A percentile compares a stretch with the other conserved stretches of the same genome.
Conservation (phyloP, 2,329 filamentous ascomycete species). For the Hymenoscyphus albidus region DNA sequence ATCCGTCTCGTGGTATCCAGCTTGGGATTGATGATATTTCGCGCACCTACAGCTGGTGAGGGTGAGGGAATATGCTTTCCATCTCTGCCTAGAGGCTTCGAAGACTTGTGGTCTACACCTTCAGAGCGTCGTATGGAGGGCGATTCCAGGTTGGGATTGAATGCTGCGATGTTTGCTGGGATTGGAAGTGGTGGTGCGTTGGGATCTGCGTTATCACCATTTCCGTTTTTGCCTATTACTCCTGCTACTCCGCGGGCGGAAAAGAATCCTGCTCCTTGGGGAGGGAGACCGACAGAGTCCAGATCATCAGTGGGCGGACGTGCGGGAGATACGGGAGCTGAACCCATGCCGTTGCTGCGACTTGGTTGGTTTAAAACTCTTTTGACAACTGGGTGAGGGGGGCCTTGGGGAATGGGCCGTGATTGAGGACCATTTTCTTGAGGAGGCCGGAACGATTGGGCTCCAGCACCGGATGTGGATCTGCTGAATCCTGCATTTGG, state of each 20-base stretch:
- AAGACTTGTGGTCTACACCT: conserved; percentile 75
- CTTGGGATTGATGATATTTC: conserved; percentile 48
- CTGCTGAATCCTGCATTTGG: conserved; percentile 31
- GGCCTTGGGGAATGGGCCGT: conserved; percentile 14
- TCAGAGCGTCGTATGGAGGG: conserved; percentile 87
- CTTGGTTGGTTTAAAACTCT: conserved; percentile 34
- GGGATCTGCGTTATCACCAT: conserved; percentile 47
- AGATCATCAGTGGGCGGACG: conserved; percentile 13
- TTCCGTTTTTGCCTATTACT: conserved; percentile 44
- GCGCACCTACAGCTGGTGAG: conserved; percentile 22
- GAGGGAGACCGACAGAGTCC: conserved; percentile 22
- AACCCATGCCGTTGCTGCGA: conserved; percentile 28
- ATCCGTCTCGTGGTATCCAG: conserved; percentile 54
- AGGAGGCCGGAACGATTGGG: conserved; percentile 20
- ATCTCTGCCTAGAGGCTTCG: conserved; percentile 63
- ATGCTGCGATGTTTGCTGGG: conserved; percentile 50
- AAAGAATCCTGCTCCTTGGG: conserved; percentile 53
- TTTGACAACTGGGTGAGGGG: conserved; percentile 19
- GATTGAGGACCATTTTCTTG: conserved; percentile 15
- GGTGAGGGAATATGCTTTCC: conserved; percentile 47
- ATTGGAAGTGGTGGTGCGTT: conserved; percentile 37
- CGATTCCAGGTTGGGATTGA: conserved; percentile 72
- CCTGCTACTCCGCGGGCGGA: conserved; percentile 52
- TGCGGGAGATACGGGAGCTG: conserved; percentile 29
- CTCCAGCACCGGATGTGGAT: conserved; percentile 21